Conservation (phyloP, 2,329 filamentous ascomycete species). For the Alternaria arbusti region DNA sequence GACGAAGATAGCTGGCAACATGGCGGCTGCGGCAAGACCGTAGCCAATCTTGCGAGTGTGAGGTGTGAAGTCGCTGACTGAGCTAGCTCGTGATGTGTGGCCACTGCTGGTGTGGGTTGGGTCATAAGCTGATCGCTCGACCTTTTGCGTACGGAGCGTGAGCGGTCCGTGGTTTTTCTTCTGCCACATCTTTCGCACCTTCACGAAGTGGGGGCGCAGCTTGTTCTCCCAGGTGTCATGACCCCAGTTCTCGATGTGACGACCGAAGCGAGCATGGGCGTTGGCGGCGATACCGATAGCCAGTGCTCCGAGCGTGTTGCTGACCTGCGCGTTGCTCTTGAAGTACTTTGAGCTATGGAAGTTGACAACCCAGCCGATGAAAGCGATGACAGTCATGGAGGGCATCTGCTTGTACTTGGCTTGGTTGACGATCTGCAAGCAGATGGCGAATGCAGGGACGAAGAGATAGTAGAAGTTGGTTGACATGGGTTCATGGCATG, state of each 20-base stretch:
- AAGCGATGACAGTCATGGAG: slow-evolving; percentile 75
- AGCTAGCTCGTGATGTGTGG: slow-evolving; percentile 28
- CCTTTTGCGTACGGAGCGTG: slow-evolving; percentile 13
- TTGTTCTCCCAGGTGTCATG: slow-evolving; percentile 62
- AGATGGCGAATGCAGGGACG: slow-evolving; percentile 75
- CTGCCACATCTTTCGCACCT: slow-evolving; percentile 34
- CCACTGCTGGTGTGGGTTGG: slow-evolving; percentile 23
- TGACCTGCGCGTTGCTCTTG: slow-evolving; percentile 73
- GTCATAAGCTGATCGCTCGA: slow-evolving; percentile 29
- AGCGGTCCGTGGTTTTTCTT: slow-evolving; percentile 27
- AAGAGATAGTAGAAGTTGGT: slow-evolving; percentile 70
- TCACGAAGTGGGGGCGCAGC: slow-evolving; percentile 51
- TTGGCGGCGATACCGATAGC: slow-evolving; percentile 80
- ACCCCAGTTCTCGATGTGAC: slow-evolving; percentile 62
- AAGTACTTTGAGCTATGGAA: slow-evolving; percentile 74
- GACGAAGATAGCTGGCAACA: slow-evolving; percentile 85
- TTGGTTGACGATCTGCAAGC: slow-evolving; percentile 79
- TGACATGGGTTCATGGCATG: slow-evolving; percentile 55
- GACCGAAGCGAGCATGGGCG: slow-evolving; percentile 73
- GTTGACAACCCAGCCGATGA: slow-evolving; percentile 77
- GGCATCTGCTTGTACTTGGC: slow-evolving; percentile 80
- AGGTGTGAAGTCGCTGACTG: slow-evolving; percentile 36
- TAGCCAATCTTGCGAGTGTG: slow-evolving; percentile 61
- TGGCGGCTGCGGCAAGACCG: slow-evolving; percentile 80
- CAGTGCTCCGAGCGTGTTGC: slow-evolving; percentile 78